These are phyloP conservation scores for Limnanthes douglasii DNA, from an alignment of 345 rosid genomes.

Conservation along the genomic window DNA sequence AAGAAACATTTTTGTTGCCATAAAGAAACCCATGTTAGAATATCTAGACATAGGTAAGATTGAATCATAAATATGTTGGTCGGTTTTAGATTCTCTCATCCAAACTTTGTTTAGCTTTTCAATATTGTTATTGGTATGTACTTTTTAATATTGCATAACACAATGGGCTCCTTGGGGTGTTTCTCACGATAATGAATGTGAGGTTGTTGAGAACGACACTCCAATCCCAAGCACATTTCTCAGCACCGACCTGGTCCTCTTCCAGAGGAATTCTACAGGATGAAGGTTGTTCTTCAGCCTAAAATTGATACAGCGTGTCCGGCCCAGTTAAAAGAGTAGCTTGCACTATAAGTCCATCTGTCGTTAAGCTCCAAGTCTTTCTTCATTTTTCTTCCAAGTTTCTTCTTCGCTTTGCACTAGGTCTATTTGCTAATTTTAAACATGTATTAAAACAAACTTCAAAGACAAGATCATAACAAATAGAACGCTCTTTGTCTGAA, in stretches of 20 bases:
- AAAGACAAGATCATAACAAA: conserved; percentile 5
- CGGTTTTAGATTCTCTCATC: too few relatives aligned
- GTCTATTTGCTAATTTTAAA: conserved; percentile 7
- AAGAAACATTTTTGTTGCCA: too few relatives aligned
- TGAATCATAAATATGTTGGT: too few relatives aligned
- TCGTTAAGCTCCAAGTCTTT: too few relatives aligned
- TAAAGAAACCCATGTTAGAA: too few relatives aligned
- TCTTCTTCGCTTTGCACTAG: conserved; percentile 7
- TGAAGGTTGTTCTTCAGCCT: conserved; percentile 22
- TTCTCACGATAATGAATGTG: conserved; percentile 84
- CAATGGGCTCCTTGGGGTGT: conserved; percentile 99
- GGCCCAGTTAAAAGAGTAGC: conserved; percentile 32
- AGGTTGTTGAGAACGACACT: conserved; percentile 81
- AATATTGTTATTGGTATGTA: too few relatives aligned
- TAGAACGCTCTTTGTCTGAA: conserved; percentile 8
- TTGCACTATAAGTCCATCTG: too few relatives aligned
- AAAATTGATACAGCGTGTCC: conserved; percentile 19
- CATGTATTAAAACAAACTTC: conserved; percentile 6
- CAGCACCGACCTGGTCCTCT: conserved; percentile 93
- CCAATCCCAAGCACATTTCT: conserved; percentile 90
- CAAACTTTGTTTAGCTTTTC: too few relatives aligned
- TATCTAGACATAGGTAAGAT: too few relatives aligned
- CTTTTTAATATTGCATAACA: too few relatives aligned
- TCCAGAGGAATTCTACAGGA: conserved; percentile 76
- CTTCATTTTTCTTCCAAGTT: too few relatives aligned